These are phyloP conservation scores for Acacia pycnantha DNA, from an alignment of 331 rosid genomes.

Conservation along the genomic window DNA sequence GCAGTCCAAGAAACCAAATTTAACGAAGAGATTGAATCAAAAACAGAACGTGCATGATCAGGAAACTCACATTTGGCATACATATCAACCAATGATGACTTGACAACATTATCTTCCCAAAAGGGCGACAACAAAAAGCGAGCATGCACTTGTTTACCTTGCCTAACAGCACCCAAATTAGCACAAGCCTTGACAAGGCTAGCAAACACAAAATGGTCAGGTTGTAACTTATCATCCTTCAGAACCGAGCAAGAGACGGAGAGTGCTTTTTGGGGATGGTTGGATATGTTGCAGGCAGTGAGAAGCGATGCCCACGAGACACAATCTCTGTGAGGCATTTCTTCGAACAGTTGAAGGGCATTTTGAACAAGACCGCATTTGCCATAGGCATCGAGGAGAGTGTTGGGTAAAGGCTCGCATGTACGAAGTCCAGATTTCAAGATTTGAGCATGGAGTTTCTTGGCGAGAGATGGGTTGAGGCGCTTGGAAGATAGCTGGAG, in stretches of 20 bases:
- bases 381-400: conserved; percentile 58
- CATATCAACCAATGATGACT: conserved; percentile 77
- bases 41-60: conserved; percentile 54
- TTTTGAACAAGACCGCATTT: conserved; percentile 53
- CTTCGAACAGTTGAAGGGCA: conserved; percentile 62
- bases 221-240: conserved; percentile 35
- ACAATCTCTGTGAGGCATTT: conserved; percentile 52
- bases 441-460: conserved; percentile 56
- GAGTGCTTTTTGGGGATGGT: conserved; percentile 44
- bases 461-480: conserved; percentile 34
- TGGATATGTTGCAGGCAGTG: conserved; percentile 67
- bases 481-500: conserved; percentile 53
- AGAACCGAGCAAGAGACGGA: conserved; percentile 48
- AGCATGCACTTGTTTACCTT: conserved; percentile 65
- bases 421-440: conserved; percentile 50
- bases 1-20: conserved; percentile 70
- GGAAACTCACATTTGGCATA: conserved; percentile 63
- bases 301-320: conserved; percentile 77
- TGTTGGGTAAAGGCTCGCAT: conserved; percentile 51
- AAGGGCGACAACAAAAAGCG: conserved; percentile 52
- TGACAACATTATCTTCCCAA: conserved; percentile 62
- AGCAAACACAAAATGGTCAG: conserved; percentile 79
- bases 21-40: conserved; percentile 47
- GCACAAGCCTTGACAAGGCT: conserved; percentile 66
- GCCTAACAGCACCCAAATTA: conserved; percentile 40